Percentiles rank a stretch among this genome's conserved stretches.
Conservation (phyloP, 768 basidiomycete species). For the Naganishia friedmannii region DNA sequence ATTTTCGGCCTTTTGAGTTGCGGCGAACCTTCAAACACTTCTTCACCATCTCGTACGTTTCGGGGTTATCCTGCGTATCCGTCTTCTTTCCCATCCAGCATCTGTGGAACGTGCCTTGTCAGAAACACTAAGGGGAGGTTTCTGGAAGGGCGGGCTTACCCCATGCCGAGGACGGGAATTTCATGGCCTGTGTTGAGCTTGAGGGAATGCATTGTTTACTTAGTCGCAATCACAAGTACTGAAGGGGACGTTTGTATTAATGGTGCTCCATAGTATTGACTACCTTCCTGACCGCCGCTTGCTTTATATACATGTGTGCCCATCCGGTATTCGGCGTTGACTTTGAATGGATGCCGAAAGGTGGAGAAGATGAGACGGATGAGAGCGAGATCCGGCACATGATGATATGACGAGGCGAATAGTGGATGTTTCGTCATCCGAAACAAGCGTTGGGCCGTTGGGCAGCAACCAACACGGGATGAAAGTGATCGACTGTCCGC, state of each 20-base stretch:
- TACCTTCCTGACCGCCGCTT: not conserved
- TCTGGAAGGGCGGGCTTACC: not conserved
- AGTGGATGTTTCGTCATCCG: not conserved
- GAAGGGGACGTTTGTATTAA: too few species aligned
- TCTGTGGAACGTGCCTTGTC: not conserved
- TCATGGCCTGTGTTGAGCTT: slow-evolving; percentile 29
- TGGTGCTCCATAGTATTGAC: too few species aligned
- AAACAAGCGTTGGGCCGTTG: not conserved
- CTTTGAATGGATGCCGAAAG: not conserved
- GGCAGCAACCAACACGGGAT: too few species aligned
- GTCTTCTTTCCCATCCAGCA: slow-evolving; percentile 29
- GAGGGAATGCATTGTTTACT: slow-evolving; percentile 5
- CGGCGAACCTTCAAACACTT: slow-evolving; percentile 7
- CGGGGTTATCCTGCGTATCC: slow-evolving; percentile 22
- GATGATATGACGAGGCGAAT: not conserved
- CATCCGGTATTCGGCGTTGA: not conserved
- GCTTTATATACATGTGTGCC: not conserved
- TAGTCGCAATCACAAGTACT: not conserved
- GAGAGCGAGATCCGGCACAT: not conserved
- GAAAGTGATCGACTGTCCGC: not conserved
- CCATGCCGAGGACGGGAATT: slow-evolving; percentile 30
- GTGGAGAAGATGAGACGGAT: not conserved
- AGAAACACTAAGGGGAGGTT: not conserved
- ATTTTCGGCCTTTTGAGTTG: not conserved
- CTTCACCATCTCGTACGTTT: slow-evolving; percentile 29